Evolutionary conservation across 202 grass and related monocot species (phyloP).

Genomic region (Elaeis oleifera): DNA sequence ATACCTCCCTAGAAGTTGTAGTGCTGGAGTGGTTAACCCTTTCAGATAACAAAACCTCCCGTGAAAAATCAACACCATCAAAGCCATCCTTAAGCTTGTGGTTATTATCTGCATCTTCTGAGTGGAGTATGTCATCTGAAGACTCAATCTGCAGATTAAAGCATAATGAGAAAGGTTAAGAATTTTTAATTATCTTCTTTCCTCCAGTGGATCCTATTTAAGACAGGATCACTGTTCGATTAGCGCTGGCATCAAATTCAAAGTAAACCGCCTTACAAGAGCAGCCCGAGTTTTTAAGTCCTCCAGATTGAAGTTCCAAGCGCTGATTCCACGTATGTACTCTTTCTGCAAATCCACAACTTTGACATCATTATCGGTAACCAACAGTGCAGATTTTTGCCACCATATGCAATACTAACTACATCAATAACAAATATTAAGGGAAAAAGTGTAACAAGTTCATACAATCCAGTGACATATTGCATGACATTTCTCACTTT

Average conservation of each 20-base stretch:
- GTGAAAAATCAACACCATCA: conserved; percentile 25
- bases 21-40: conserved; percentile 33
- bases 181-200: too few species aligned
- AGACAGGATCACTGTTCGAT: too few species aligned
- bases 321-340: conserved; percentile 95
- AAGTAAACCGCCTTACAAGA: conserved; percentile 54
- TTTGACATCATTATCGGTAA: conserved; percentile 5
- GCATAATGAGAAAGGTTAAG: conserved; percentile 3
- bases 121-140: conserved; percentile 41
- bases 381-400: background rate
- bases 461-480: too few species aligned
- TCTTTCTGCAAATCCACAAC: conserved; percentile 58
- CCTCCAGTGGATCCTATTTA: too few species aligned
- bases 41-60: conserved; percentile 34
- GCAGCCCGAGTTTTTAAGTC: conserved; percentile 90
- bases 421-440: too few species aligned
- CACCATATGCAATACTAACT: background rate
- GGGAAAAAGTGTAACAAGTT: too few species aligned
- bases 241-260: background rate
- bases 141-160: conserved; percentile 71
- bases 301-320: conserved; percentile 99
- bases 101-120: conserved; percentile 30
- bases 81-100: conserved; percentile 30
- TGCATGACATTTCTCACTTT: too few species aligned
- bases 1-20: conserved; percentile 59